phyloP scores from a whole-genome alignment of 2,329 filamentous ascomycete species.

The Talaromyces sp. region DNA sequence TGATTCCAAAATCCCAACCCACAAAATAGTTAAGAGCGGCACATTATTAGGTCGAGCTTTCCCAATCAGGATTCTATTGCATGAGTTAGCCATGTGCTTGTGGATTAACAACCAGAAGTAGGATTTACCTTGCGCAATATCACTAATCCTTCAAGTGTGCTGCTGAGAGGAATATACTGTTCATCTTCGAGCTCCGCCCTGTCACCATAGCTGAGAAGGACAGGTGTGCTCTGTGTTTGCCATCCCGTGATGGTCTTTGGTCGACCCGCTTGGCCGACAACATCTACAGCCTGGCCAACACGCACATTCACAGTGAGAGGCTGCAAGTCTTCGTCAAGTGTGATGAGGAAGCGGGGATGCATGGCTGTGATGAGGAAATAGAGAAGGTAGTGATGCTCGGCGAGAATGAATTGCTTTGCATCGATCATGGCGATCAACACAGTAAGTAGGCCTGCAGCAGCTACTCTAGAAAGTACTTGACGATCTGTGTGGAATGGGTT shows the following conservation, averaged over 20 bases:
- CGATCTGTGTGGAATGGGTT: slow-evolving; percentile 99
- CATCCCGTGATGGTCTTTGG: slow-evolving; percentile 99
- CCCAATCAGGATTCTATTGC: slow-evolving; percentile 44
- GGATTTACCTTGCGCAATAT: slow-evolving; percentile 86
- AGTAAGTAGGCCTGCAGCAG: slow-evolving; percentile 80
- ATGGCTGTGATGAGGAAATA: slow-evolving; percentile 97
- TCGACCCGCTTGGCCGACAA: slow-evolving; percentile 91
- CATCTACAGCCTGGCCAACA: slow-evolving; percentile 95
- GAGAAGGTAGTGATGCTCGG: slow-evolving; percentile 80
- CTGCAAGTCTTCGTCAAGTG: slow-evolving; percentile 88
- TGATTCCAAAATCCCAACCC: background rate
- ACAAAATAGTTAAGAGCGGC: background rate
- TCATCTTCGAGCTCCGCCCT: slow-evolving; percentile 95
- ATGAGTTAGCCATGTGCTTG: slow-evolving; percentile 21
- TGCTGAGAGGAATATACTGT: slow-evolving; percentile 88
- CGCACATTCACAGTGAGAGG: slow-evolving; percentile 93
- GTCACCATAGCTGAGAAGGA: slow-evolving; percentile 89
- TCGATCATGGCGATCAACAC: slow-evolving; percentile 93
- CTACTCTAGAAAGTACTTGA: slow-evolving; percentile 87
- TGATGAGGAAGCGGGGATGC: slow-evolving; percentile 93
- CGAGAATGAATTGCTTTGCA: slow-evolving; percentile 75
- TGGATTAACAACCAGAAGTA: background rate
- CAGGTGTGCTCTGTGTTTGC: slow-evolving; percentile 99
- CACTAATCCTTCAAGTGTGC: slow-evolving; percentile 86
- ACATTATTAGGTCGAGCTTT: slow-evolving; percentile 32